Evolutionary conservation across 768 basidiomycete species (phyloP), one percentile per base, ranked within the genome.

Genomic region (Tulasnella sp.): DNA sequence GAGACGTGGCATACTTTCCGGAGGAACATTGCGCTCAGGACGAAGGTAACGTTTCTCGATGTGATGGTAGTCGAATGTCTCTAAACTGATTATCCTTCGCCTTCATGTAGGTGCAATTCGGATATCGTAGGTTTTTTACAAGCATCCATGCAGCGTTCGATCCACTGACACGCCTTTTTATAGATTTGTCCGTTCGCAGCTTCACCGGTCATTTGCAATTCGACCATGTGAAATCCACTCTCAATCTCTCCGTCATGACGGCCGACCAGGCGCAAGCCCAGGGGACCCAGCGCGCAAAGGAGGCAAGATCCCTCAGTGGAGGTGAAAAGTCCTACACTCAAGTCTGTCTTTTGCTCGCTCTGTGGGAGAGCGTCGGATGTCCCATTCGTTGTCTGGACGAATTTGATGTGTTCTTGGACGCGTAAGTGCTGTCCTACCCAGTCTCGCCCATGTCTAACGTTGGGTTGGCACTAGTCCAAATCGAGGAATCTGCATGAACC

Each of bases 371-470:
- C 19, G 95, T 96, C 75, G 92, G 93, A 0, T 96, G 96, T 81
- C 97, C 97, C 0, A 86, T 99, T 67, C 87, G 97, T 77, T 98
- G 97, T 81, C 89, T 99, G 90, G 97, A 99, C 80, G 97, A 99
- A 82, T 99, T 97, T 81, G 97, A 99, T 80, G 97, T 98, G 14
- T 98, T 97, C 86, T 95, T 99, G 93, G 94, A 96, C 81, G 93
- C 37, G 75, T 76, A 22, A 36, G n/a, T 25, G 11, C 11, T 11
- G n/a, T 72, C 14, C 93, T 31, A 90, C 94, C 77, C 94, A 94
- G 5, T 22, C 52, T 31, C 4, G 36, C 25, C 36, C 22, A 34
- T 37, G 22, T 14, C 72, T 14, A 4, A 17, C 15, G 70, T 14
- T 4, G 19, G 19, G 4, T 37, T 29, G 34, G n/a, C 31, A 49